Evolutionary conservation across 163 green algal species (phyloP).

Genomic region (Scenedesmus sp.): DNA sequence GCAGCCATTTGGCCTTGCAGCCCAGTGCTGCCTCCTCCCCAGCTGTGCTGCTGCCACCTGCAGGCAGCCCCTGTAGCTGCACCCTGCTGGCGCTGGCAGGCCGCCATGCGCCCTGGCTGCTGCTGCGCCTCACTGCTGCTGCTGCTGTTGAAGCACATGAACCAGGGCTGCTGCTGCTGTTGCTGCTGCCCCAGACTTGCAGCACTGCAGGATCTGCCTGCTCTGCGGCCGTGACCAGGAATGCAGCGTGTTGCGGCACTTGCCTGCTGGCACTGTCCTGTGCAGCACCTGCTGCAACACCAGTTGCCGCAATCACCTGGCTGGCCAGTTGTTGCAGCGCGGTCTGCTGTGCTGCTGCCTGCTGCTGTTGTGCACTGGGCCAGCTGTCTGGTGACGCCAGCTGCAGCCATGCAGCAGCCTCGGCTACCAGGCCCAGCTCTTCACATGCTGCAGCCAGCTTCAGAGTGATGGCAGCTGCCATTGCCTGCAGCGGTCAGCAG

Average conservation of each 20-base stretch:
- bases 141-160: background rate
- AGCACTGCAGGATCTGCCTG: background rate
- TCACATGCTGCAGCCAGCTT: conserved; percentile 42
- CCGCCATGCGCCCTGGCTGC: conserved; percentile 5
- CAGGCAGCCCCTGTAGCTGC: background rate
- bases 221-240: conserved; percentile 19
- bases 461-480: conserved; percentile 6
- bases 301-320: background rate
- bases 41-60: background rate
- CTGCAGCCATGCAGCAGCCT: conserved; percentile 4
- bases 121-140: background rate
- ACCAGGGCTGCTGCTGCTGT: background rate
- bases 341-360: conserved; percentile 1
- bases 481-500: conserved; percentile 2
- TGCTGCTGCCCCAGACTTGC: background rate
- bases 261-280: background rate
- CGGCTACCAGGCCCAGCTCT: background rate
- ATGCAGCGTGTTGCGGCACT: conserved; percentile 11
- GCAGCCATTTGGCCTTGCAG: background rate
- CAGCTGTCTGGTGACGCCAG: conserved; percentile 23
- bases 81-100: background rate
- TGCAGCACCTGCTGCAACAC: background rate
- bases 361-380: conserved; percentile 9
- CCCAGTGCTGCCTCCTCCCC: background rate
- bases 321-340: conserved; percentile 15